Percentiles rank a stretch among this genome's conserved stretches.
Evolutionary conservation across 1,284 basidiomycete genomes (phyloP).

Genomic region (Filobasidium uniguttulatum): DNA sequence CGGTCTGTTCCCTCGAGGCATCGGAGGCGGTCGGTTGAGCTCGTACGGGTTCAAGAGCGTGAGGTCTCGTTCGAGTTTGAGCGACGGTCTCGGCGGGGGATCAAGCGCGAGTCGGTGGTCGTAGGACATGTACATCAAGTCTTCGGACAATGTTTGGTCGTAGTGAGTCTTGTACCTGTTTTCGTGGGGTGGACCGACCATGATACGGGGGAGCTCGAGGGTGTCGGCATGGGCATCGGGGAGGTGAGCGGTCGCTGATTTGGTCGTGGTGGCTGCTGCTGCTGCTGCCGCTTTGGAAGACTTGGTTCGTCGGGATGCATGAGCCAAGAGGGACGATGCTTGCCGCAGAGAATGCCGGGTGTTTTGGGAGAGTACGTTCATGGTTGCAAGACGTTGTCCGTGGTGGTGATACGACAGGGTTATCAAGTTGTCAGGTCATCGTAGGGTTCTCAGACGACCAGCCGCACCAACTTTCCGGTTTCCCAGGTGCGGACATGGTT

Average conservation of each 20-base stretch:
- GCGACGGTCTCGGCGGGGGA: conserved; percentile 16
- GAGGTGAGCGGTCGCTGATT: conserved; percentile 2
- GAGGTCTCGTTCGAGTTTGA: no score
- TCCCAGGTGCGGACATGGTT: no score
- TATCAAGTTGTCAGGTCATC: no score
- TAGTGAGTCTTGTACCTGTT: conserved; percentile 77
- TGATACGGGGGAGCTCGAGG: conserved; percentile 28
- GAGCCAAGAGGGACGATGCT: no score
- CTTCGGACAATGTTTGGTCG: conserved; percentile 61
- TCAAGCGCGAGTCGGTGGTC: conserved; percentile 46
- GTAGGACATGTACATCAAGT: conserved; percentile 94
- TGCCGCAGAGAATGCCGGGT: no score
- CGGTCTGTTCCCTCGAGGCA: conserved; percentile 31
- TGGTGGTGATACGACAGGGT: no score
- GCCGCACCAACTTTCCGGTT: no score
- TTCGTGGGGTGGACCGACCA: conserved; percentile 48
- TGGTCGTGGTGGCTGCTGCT: background rate
- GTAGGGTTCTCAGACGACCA: no score
- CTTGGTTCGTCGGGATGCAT: no score
- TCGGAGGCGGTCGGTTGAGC: conserved; percentile 31
- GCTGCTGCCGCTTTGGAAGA: conserved; percentile 4
- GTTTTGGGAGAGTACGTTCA: no score
- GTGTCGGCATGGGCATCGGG: conserved; percentile 1
- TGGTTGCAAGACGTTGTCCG: no score
- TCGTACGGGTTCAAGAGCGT: conserved; percentile 31